Percentiles rank a stretch among this genome's conserved stretches.
These are phyloP conservation scores for Diphasiastrum complanatum DNA, from an alignment of 83 land plant genomes.

Conservation along the genomic window DNA sequence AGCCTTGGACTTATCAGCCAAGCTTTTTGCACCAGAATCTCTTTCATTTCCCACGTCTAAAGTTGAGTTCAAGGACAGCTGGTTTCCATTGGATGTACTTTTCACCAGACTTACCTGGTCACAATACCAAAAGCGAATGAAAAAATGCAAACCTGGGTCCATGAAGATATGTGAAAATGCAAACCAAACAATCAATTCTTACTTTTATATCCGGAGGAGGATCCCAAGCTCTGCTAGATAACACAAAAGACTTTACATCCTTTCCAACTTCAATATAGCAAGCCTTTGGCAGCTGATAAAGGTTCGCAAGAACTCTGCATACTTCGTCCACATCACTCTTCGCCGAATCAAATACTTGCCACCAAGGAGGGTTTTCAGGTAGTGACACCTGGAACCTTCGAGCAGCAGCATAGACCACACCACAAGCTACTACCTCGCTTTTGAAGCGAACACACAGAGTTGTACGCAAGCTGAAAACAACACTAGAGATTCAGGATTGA, in stretches of 20 bases:
- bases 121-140: too few species aligned
- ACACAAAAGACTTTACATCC: slow-evolving; percentile 62
- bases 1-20: slow-evolving; percentile 40
- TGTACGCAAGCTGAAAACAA: slow-evolving; percentile 22
- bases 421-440: slow-evolving; percentile 14
- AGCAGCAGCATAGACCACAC: slow-evolving; percentile 18
- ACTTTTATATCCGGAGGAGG: slow-evolving; percentile 45
- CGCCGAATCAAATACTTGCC: background rate
- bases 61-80: slow-evolving; percentile 17
- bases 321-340: background rate
- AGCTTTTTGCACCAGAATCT: slow-evolving; percentile 36
- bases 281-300: slow-evolving; percentile 12
- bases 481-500: background rate
- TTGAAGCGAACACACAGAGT: slow-evolving; percentile 13
- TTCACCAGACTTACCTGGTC: slow-evolving; percentile 37
- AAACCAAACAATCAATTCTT: too few species aligned
- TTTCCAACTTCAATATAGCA: slow-evolving; percentile 31
- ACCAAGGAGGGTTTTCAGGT: slow-evolving; percentile 19
- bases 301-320: slow-evolving; percentile 8
- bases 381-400: background rate
- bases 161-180: too few species aligned
- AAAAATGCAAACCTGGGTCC: too few species aligned
- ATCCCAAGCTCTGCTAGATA: slow-evolving; percentile 50
- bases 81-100: slow-evolving; percentile 27
- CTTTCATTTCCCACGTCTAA: slow-evolving; percentile 32